Evolutionary conservation across 177 flowering plant genomes (phyloP).

Genomic region (Vitis hybrid): DNA sequence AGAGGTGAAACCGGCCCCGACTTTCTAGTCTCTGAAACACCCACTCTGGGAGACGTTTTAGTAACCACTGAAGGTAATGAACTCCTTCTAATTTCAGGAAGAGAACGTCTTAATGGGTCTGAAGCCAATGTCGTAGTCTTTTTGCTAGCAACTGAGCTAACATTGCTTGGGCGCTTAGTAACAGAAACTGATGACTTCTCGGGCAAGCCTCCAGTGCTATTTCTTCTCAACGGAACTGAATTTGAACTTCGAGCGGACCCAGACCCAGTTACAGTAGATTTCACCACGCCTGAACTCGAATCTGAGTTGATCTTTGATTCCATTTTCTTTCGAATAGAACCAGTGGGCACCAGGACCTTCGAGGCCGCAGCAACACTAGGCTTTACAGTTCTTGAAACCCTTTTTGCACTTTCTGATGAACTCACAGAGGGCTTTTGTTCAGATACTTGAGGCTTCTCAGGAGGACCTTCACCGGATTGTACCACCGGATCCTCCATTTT

Average conservation of each 20-base stretch:
- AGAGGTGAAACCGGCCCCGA: slow-evolving; percentile 42
- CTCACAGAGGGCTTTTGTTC: slow-evolving; percentile 17
- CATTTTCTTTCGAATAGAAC: slow-evolving; percentile 24
- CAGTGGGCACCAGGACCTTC: slow-evolving; percentile 16
- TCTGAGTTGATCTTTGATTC: slow-evolving; percentile 23
- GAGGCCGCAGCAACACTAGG: slow-evolving; percentile 16
- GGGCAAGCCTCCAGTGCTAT: slow-evolving; percentile 78
- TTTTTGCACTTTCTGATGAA: slow-evolving; percentile 20
- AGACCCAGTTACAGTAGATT: slow-evolving; percentile 27
- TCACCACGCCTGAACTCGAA: slow-evolving; percentile 18
- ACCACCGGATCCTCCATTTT: slow-evolving; percentile 21
- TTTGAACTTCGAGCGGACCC: slow-evolving; percentile 23
- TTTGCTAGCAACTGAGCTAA: slow-evolving; percentile 20
- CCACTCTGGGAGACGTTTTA: slow-evolving; percentile 27
- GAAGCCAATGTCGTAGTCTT: slow-evolving; percentile 27
- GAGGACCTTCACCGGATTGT: slow-evolving; percentile 10
- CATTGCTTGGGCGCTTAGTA: slow-evolving; percentile 23
- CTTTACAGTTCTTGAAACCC: slow-evolving; percentile 17
- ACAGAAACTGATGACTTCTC: slow-evolving; percentile 42
- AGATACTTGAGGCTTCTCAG: slow-evolving; percentile 4
- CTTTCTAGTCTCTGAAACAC: slow-evolving; percentile 46
- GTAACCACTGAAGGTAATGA: slow-evolving; percentile 48
- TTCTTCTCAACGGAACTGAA: slow-evolving; percentile 55
- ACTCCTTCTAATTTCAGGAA: slow-evolving; percentile 56
- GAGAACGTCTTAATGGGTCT: slow-evolving; percentile 48